A percentile compares a stretch with the other conserved stretches of the same genome.
phyloP scores from a whole-genome alignment of 2,329 filamentous ascomycete genomes.

The Aspergillus bombycis region DNA sequence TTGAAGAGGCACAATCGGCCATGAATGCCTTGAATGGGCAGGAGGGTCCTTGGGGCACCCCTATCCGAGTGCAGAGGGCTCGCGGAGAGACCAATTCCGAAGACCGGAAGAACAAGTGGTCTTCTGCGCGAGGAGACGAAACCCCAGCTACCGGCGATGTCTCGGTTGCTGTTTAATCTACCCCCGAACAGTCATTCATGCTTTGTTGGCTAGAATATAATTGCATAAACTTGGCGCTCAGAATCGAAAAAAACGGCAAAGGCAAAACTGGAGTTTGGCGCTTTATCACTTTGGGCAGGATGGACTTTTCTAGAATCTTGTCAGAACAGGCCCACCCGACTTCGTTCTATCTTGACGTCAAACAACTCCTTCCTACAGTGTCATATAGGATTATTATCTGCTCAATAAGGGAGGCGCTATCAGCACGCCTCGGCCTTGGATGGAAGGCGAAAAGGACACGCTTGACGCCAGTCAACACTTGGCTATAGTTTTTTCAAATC shows the following conservation, averaged over 20 bases:
- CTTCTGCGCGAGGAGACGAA: constrained; percentile 15
- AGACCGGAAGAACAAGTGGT: constrained; percentile 30
- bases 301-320: not conserved
- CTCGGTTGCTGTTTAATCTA: constrained; percentile 9
- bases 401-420: not conserved
- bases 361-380: not conserved
- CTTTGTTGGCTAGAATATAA: constrained; percentile 2
- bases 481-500: not conserved
- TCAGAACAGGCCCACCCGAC: not conserved
- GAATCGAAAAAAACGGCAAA: constrained; percentile 5
- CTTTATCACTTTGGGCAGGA: not conserved
- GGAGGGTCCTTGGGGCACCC: constrained; percentile 44
- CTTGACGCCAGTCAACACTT: not conserved
- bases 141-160: constrained; percentile 9
- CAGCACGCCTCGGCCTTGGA: not conserved
- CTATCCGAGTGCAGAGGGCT: constrained; percentile 44
- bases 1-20: constrained; percentile 58
- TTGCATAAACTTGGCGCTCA: constrained; percentile 2
- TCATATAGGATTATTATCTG: not conserved
- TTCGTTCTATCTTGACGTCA: not conserved
- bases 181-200: constrained; percentile 1
- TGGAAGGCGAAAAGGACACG: not conserved
- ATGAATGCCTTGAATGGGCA: constrained; percentile 48
- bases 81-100: constrained; percentile 39
- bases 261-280: constrained; percentile 5